Evolutionary conservation across 1,284 basidiomycete species (phyloP), one percentile per base, ranked within the genome.

Genomic region (Mrakiaceae sp.): DNA sequence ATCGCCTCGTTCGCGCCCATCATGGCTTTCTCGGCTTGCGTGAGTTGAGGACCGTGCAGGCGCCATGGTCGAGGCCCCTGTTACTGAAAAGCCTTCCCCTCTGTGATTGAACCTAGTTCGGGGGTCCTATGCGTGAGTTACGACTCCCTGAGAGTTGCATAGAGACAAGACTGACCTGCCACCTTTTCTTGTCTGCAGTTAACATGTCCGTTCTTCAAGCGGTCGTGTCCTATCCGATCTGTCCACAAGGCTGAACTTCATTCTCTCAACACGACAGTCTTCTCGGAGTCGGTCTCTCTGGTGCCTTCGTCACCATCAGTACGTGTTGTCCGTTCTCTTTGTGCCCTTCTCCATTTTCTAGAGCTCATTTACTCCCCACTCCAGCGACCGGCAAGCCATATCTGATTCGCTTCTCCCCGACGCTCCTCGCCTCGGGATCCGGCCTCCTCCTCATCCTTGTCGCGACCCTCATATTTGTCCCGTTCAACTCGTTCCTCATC

Each of bases 1-100:
- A 60, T 60, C 44, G 58, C 63, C 5, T 85, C 85, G 44, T 88
- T 88, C 71, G 87, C 87, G 10, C 87, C 87, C 42, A 84, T 88
- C 71, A 92, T 92, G 90, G 90, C 86, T 27, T 91, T 95, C 76
- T 89, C 90, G 6, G 92, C 89, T 0, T 97, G 93, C 53, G 58
- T 65, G 53, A 8, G 53, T 55, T 27, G 27, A 27, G 27, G 27
- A 27, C 27, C 27, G 27, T 27, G 27, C 27, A 27, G 27, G 27
- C 27, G 27, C 27, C 2, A 27, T 27, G 27, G 27, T 27, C 27
- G 27, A 27, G 27, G 27, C 27, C 27, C 27, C 2, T 27, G 27
- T 27, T 27, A 27, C 27, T 27, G 27, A 27, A 27, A 27, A 27
- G 27, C 27, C 2, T 27, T 27, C 27, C 2, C 27, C 27, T 27